Evolutionary conservation across 208 protist genomes (phyloP).

Genomic region (Trichomonas vaginalis): DNA sequence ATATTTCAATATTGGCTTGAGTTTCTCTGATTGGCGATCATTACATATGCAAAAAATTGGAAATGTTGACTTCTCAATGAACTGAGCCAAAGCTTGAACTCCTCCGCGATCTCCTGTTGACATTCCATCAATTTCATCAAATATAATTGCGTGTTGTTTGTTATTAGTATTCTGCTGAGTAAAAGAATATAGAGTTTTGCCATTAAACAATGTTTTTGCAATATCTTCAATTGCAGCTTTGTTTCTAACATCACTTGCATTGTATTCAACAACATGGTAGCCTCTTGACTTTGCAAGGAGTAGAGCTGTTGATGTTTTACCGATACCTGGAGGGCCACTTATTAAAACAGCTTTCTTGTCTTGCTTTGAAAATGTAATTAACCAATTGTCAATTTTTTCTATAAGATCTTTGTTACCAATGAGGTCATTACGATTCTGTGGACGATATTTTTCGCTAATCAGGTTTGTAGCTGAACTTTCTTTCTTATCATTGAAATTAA

Average conservation of each 20-base stretch:
- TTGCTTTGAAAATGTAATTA: conserved; percentile 57
- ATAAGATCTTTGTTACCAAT: conserved; percentile 63
- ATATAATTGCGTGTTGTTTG: conserved; percentile 53
- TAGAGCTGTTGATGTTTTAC: conserved; percentile 87
- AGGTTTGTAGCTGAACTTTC: not conserved
- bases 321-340: conserved; percentile 87
- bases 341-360: conserved; percentile 48
- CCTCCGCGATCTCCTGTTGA: conserved; percentile 76
- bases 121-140: conserved; percentile 99
- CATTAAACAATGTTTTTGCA: conserved; percentile 40
- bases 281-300: conserved; percentile 62
- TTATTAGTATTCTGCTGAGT: conserved; percentile 28
- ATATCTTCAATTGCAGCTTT: conserved; percentile 63
- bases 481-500: not conserved
- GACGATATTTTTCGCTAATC: conserved; percentile 76
- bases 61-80: conserved; percentile 65
- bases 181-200: conserved; percentile 41
- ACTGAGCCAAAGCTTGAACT: conserved; percentile 70
- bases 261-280: conserved; percentile 80
- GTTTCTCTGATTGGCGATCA: conserved; percentile 71
- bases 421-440: conserved; percentile 59
- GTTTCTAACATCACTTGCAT: conserved; percentile 88
- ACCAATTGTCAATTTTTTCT: conserved; percentile 64
- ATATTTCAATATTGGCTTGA: conserved; percentile 73
- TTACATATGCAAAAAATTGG: conserved; percentile 95